phyloP scores from a whole-genome alignment of 2,329 filamentous ascomycete genomes.

The Trichophyton benhamiae region DNA sequence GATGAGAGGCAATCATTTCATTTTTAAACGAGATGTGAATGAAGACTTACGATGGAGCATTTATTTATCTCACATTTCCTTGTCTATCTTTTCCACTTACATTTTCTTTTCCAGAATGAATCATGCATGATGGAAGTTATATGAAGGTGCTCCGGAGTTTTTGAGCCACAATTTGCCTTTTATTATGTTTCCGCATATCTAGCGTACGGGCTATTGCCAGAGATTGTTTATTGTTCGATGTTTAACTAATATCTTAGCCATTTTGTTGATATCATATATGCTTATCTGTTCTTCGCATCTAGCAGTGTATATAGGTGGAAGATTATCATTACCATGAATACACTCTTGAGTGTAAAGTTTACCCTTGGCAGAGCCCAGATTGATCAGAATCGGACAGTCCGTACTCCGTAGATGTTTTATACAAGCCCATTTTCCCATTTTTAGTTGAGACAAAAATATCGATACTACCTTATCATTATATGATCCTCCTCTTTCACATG shows the following conservation, averaged over 20 bases:
- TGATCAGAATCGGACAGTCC: no score
- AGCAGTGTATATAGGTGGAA: no score
- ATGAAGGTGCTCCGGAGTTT: neutral
- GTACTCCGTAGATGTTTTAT: no score
- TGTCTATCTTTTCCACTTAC: neutral
- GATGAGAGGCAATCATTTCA: neutral
- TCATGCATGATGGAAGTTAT: neutral
- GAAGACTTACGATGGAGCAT: neutral
- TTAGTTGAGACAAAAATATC: no score
- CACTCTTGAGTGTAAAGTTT: no score
- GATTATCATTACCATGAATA: no score
- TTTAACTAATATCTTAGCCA: neutral
- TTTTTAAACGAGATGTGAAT: neutral
- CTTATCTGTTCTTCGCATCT: neutral
- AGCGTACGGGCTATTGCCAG: neutral
- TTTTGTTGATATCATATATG: neutral
- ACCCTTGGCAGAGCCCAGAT: no score
- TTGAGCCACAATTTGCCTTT: neutral
- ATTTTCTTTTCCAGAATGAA: constrained; percentile 1
- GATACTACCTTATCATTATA: no score
- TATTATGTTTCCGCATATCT: neutral
- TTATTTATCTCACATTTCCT: neutral
- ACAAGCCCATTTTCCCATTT: no score
- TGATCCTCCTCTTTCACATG: no score
- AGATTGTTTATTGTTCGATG: neutral